Evolutionary conservation across 768 basidiomycete genomes (phyloP).

Genomic region (Suillus cothurnatus): DNA sequence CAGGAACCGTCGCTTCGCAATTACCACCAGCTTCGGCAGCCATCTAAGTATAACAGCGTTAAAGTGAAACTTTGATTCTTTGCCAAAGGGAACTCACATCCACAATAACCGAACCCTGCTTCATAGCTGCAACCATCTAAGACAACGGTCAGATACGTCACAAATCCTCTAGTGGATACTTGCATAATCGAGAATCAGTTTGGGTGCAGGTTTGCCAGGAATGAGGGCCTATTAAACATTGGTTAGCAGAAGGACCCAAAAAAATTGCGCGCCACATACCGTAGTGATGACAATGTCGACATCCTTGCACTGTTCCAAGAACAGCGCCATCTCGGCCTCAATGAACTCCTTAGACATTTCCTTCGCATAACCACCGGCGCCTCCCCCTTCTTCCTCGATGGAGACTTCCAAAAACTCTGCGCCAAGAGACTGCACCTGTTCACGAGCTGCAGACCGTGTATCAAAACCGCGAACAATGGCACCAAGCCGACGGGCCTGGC

Average conservation of each 20-base stretch:
- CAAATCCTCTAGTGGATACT: constrained; percentile 7
- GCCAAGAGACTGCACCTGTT: constrained; percentile 88
- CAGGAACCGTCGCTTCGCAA: constrained; percentile 80
- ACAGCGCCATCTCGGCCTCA: constrained; percentile 85
- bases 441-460: constrained; percentile 80
- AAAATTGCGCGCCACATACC: constrained; percentile 32
- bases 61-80: constrained; percentile 10
- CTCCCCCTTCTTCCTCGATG: constrained; percentile 80
- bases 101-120: constrained; percentile 87
- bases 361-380: constrained; percentile 85
- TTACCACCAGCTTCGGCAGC: constrained; percentile 92
- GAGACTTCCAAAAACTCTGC: constrained; percentile 88
- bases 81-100: constrained; percentile 42
- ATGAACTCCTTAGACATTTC: constrained; percentile 91
- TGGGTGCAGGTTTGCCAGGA: constrained; percentile 86
- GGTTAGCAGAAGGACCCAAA: constrained; percentile 5
- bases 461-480: constrained; percentile 91
- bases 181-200: constrained; percentile 73
- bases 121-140: constrained; percentile 87
- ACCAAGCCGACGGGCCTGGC: constrained; percentile 76
- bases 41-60: constrained; percentile 24
- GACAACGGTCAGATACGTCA: constrained; percentile 15
- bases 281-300: constrained; percentile 91
- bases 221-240: constrained; percentile 62
- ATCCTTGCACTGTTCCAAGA: constrained; percentile 85